These are phyloP conservation scores for Xerocomellus dryophilus DNA, from an alignment of 768 basidiomycete species.

Conservation along the genomic window DNA sequence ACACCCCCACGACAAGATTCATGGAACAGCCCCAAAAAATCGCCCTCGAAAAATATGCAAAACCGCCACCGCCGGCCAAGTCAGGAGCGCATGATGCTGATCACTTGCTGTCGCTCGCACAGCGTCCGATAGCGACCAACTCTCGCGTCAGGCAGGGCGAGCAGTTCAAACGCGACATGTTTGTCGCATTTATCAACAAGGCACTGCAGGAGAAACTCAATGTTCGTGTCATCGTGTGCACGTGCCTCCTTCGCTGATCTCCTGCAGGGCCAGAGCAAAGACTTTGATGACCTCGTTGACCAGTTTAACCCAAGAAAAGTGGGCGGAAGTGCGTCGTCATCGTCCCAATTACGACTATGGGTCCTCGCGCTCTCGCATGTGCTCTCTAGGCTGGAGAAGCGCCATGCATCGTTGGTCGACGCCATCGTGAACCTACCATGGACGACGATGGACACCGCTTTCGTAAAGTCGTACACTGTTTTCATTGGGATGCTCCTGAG, in stretches of 20 bases:
- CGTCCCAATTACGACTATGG: constrained; percentile 70
- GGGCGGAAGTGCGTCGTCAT: constrained; percentile 29
- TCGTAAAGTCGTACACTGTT: constrained; percentile 84
- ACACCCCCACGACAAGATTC: constrained; percentile 42
- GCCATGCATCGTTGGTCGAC: constrained; percentile 77
- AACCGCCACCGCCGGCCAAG: constrained; percentile 34
- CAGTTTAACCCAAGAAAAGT: constrained; percentile 68
- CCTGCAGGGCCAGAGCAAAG: constrained; percentile 62
- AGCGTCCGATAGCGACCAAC: constrained; percentile 73
- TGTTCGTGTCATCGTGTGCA: constrained; percentile 42
- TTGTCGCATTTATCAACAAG: constrained; percentile 77
- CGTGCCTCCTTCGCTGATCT: constrained; percentile 13
- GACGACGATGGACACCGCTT: constrained; percentile 82
- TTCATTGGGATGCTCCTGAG: constrained; percentile 91
- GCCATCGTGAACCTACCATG: constrained; percentile 87
- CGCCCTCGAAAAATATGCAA: constrained; percentile 43
- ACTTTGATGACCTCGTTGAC: constrained; percentile 85
- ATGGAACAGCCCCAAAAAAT: constrained; percentile 43
- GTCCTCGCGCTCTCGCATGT: constrained; percentile 87
- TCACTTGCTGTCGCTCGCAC: constrained; percentile 14
- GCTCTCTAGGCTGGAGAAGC: constrained; percentile 82
- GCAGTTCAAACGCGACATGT: constrained; percentile 76
- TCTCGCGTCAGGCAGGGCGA: constrained; percentile 76
- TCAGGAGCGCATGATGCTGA: constrained; percentile 14
- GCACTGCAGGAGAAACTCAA: constrained; percentile 70